Base-by-base conservation (phyloP, 1,139 yeast species). In the Entelexis paramagnoliae region DNA sequence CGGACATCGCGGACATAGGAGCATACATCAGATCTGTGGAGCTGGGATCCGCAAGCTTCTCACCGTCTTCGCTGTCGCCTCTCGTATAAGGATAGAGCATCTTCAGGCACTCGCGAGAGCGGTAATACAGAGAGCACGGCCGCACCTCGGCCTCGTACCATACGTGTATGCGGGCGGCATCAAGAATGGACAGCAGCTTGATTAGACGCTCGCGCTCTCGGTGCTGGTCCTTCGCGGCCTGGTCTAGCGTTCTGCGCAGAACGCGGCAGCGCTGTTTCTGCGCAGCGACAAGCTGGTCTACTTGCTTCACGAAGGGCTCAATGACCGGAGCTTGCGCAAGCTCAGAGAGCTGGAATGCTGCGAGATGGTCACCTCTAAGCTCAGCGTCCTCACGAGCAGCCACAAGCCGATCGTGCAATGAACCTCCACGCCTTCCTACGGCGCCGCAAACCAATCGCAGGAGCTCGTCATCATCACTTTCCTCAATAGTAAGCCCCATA, bases 121-220 rank as follows among this genome's bases (percentile, higher is more conserved):
- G 42, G 32, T 24, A 19, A 26, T 40, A 56, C 5, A 41, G 50
- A 20, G 64, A 48, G 28, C 62, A 53, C 1, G 59, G 51, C 5
- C 70, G 59, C 19, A 66, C 64, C 47, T 68, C 71, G 7, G 61
- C 58, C 32, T 61, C 61, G 52, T 67, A 68, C 71, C 71, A 68
- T 4, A 65, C 58, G 45, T 56, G 55, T 1, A 56, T 41, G 9
- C 59, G 44, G 2, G 50, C 45, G 11, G 16, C 5, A 19, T 56
- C 59, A 7, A 55, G 42, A 20, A 50, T 46, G 10, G 42, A 46
- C 17, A 55, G 38, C 39, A 55, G 43, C 17, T 17, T 39, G 6
- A 47, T 38, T 8, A 55, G 36, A 0, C 57, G 34, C 32, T 50
- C 54, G 1, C 52, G 41, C 33, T 50, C 52, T 4, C 41, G 41